Base-by-base conservation (phyloP, 345 rosid species). In the Populus nigra region DNA sequence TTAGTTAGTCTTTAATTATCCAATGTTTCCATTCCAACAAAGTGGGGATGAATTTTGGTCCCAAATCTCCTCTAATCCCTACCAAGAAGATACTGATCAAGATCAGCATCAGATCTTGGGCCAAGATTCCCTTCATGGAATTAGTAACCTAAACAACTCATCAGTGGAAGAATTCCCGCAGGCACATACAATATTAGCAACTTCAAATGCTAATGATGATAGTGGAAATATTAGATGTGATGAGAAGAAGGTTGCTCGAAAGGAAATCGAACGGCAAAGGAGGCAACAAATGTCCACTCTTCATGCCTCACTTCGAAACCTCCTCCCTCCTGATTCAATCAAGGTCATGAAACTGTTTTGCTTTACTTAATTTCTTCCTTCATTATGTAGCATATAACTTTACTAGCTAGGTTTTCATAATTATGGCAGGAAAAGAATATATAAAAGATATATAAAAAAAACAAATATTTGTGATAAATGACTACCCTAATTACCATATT, bases 221-320 rank as follows among this genome's bases (percentile, higher is more conserved):
- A 9, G 0, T 57, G 67, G 7, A 49, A 53, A 53, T 59, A 4
- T 39, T 17, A 12, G n/a, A 68, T 18, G 27, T 47, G 50, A 49
- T 1, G 72, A 80, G 23, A 81, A 80, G 84, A 88, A 84, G 82
- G 71, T 73, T 62, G 62, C 17, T 11, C 86, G 87, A 13, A 84
- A 82, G 65, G 91, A 87, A 23, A 84, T 82, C 66, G 91, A 88
- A 77, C 78, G 89, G 69, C 83, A 75, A 80, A 82, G 93, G 79
- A 84, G 93, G 68, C 81, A 77, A 74, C 77, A 90, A 23, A 79
- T 87, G 87, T 61, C 88, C 55, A 59, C 65, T n/a, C 93, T 87
- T 71, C 69, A 73, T 63, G 74, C 76, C 7, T 73, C 88, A 1
- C 88, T 90, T 57, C 82, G 91, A 67, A 86, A 86, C 10, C 83